A percentile compares a stretch with the other conserved stretches of the same genome.
phyloP scores from a whole-genome alignment of 495 filamentous ascomycete species.

The Tuber calosporum region DNA sequence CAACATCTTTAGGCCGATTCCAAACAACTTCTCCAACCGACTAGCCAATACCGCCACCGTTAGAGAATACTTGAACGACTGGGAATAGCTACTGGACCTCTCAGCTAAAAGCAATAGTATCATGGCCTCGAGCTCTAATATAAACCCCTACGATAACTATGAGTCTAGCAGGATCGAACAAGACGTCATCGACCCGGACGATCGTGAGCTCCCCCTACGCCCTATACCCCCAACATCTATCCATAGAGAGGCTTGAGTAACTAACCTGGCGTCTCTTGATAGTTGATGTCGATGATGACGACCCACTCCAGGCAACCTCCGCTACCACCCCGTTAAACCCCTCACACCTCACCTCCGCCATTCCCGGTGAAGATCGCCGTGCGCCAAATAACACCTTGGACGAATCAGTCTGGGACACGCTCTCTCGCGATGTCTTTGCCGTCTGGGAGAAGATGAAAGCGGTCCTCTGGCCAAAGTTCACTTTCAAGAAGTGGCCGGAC shows the following conservation, averaged over 20 bases:
- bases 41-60: not conserved
- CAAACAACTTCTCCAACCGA: slow-evolving; percentile 1
- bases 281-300: slow-evolving; percentile 84
- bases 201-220: slow-evolving; percentile 54
- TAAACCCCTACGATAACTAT: slow-evolving; percentile 33
- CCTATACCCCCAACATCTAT: not conserved
- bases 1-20: slow-evolving; percentile 3
- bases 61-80: not conserved
- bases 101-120: not conserved
- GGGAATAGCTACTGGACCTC: not conserved
- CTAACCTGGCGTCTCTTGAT: slow-evolving; percentile 19
- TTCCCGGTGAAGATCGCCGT: slow-evolving; percentile 89
- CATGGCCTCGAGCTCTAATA: slow-evolving; percentile 29
- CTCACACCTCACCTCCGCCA: slow-evolving; percentile 74
- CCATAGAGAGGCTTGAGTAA: not conserved
- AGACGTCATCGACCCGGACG: slow-evolving; percentile 89
- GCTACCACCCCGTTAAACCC: slow-evolving; percentile 51
- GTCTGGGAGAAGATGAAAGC: slow-evolving; percentile 97
- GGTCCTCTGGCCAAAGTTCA: slow-evolving; percentile 93
- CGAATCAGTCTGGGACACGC: slow-evolving; percentile 90
- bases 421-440: slow-evolving; percentile 80
- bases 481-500: slow-evolving; percentile 59
- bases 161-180: slow-evolving; percentile 54
- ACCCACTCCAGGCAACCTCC: slow-evolving; percentile 61
- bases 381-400: slow-evolving; percentile 91